These are phyloP conservation scores for Graphiopsis chlorocephala DNA, from an alignment of 2,329 filamentous ascomycete genomes.

Conservation along the genomic window DNA sequence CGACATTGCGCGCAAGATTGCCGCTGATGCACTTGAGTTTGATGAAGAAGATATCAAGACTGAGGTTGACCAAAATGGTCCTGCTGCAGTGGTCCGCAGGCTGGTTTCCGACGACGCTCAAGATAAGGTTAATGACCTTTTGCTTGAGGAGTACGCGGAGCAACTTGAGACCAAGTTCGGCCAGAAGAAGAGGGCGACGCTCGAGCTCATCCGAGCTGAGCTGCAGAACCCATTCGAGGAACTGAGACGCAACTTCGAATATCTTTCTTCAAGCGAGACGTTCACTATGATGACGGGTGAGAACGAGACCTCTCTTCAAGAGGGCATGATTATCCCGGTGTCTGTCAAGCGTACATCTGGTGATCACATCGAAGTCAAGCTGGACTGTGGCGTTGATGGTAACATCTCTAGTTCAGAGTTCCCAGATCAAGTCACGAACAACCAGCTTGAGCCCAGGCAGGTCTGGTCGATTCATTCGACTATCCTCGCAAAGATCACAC, in stretches of 20 bases:
- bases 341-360: constrained; percentile 84
- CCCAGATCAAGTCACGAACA: constrained; percentile 63
- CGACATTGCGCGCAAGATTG: constrained; percentile 96
- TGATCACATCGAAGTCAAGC: constrained; percentile 87
- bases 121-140: constrained; percentile 92
- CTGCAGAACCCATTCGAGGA: constrained; percentile 93
- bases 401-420: constrained; percentile 80
- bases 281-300: constrained; percentile 98
- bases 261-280: constrained; percentile 70
- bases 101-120: constrained; percentile 93
- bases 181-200: constrained; percentile 88
- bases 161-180: constrained; percentile 91
- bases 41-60: constrained; percentile 98
- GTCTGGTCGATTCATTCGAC: constrained; percentile 79
- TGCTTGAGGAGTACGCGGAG: constrained; percentile 94
- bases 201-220: constrained; percentile 94
- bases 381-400: constrained; percentile 93
- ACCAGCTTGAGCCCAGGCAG: constrained; percentile 50
- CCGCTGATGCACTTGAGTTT: constrained; percentile 90
- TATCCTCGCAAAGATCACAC: constrained; percentile 80
- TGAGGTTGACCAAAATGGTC: constrained; percentile 84
- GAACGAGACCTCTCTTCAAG: constrained; percentile 74
- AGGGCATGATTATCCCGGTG: constrained; percentile 90
- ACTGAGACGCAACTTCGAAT: constrained; percentile 74
- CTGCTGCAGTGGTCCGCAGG: constrained; percentile 86